Base-by-base conservation (phyloP, 2,329 filamentous ascomycete species). In the Fusarium austroafricanum region DNA sequence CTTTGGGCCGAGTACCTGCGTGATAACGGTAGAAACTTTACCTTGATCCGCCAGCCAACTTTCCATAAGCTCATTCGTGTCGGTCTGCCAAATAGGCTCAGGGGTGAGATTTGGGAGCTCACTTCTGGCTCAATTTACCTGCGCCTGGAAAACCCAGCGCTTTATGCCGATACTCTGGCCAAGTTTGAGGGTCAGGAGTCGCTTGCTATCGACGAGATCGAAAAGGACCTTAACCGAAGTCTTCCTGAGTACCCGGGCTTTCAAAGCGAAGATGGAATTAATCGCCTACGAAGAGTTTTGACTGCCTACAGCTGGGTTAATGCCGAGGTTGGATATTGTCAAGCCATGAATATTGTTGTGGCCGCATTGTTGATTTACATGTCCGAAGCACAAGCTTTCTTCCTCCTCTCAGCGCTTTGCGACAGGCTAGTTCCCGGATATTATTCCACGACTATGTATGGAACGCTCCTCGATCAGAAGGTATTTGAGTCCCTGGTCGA, bases 271-370 rank as follows among this genome's bases (percentile, higher is more conserved):
- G 94, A 97, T 75, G 96, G 96, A 17, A 99, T 99, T 69, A 93
- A 90, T 43, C 88, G 96, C 20, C 83, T 99, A 65, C 90, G 96
- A 61, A 88, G 95, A 59, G 96, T 99, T 37, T 84, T 99, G 55
- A 98, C 95, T 3, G 96, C 96, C 6, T 99, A 99, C 82, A 97
- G 94, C 80, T 99, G 96, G 96, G 92, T 91, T 47, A 96, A 99
- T 74, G 87, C 92, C 53, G 94, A 97, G 70, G 94, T 99, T 55
- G 96, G 96, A 70, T 99, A 99, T 80, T 99, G 96, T 79, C 96
- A 99, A 80, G 96, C 96, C 65, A 99, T 99, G 96, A 99, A 99
- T 79, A 99, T 99, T 72, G 96, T 99, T 33, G 95, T 97, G 55
- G 96, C 96, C 18, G 96, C 96, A n/a, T 83, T 99, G 59, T 86